Evolutionary conservation across 768 basidiomycete genomes (phyloP), one percentile per base, ranked within the genome.

Genomic region (Tricholoma sp.): DNA sequence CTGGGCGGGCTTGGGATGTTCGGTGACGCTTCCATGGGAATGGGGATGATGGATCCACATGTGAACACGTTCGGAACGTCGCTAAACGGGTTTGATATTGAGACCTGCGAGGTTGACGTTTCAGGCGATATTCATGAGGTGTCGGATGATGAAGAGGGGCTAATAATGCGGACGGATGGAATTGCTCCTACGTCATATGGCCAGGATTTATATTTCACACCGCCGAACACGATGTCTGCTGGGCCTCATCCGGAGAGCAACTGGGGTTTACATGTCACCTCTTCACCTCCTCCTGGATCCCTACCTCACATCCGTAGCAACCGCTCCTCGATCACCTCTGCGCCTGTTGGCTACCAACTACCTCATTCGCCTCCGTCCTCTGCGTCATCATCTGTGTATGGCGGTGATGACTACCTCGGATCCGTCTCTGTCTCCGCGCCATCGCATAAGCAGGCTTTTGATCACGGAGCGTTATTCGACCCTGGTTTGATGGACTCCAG

Each of bases 361-460:
- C 57, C 65, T 0, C 67, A 67, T 27, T 69, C 70, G 18, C 67
- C 72, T 0, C 63, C 69, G 11, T 69, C 64, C 24, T 71, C 70
- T 14, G 66, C 63, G 32, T 70, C 65, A 18, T 71, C 66, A n/a
- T 65, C 68, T n/a, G 58, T 62, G 52, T 70, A 61, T 59, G 63
- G 58, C 50, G 74, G 63, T 27, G 71, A 79, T 10, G 75, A 76
- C 24, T 76, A 71, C 60, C 72, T 78, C 31, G 47, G 47, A 18
- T 50, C 47, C n/a, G 72, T 79, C 0, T 80, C 83, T 22, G 71
- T 84, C 54, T 86, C 87, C 9, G 86, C 86, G 1, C 85, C 89
- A 12, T 82, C 87, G 39, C 84, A 86, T 64, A 84, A 86, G 68
- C 79, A 80, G 49, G 74, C 75, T 9, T 89, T 89, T 54, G 88